Percentiles rank a stretch among this genome's conserved stretches.
phyloP scores from a whole-genome alignment of 805 yeast species.

The Monosporozyma servazzii region DNA sequence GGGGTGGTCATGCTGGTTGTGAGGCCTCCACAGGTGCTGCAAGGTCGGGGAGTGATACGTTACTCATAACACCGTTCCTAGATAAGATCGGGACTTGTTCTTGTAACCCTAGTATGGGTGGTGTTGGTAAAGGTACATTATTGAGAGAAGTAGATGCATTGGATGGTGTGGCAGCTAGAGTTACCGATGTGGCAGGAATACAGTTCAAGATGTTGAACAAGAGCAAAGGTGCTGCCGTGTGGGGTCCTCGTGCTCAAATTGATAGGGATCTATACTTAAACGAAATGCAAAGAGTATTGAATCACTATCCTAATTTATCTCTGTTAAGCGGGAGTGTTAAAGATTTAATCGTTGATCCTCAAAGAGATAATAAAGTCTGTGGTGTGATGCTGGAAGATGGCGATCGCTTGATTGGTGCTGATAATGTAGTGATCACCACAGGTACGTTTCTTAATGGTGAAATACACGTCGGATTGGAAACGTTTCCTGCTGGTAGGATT shows the following conservation, averaged over 20 bases:
- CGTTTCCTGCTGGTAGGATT: constrained; percentile 83
- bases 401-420: constrained; percentile 50
- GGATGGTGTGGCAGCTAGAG: constrained; percentile 80
- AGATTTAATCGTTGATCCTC: constrained; percentile 57
- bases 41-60: constrained; percentile 53
- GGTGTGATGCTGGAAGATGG: constrained; percentile 77
- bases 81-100: constrained; percentile 86
- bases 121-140: constrained; percentile 94
- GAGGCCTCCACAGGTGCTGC: constrained; percentile 96
- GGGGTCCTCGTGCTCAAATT: constrained; percentile 97
- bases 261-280: constrained; percentile 69
- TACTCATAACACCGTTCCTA: constrained; percentile 64
- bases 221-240: constrained; percentile 87
- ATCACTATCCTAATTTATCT: constrained; percentile 43
- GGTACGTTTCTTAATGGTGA: constrained; percentile 95
- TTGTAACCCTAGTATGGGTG: constrained; percentile 97
- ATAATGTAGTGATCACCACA: constrained; percentile 78
- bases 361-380: constrained; percentile 29
- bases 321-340: constrained; percentile 67
- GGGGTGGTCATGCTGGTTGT: constrained; percentile 99
- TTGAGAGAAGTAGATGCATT: constrained; percentile 90
- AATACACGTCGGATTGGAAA: constrained; percentile 77
- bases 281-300: constrained; percentile 64
- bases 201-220: constrained; percentile 81
- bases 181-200: constrained; percentile 90